phyloP scores from a whole-genome alignment of 768 basidiomycete species.

The Pisolithus tinctorius region DNA sequence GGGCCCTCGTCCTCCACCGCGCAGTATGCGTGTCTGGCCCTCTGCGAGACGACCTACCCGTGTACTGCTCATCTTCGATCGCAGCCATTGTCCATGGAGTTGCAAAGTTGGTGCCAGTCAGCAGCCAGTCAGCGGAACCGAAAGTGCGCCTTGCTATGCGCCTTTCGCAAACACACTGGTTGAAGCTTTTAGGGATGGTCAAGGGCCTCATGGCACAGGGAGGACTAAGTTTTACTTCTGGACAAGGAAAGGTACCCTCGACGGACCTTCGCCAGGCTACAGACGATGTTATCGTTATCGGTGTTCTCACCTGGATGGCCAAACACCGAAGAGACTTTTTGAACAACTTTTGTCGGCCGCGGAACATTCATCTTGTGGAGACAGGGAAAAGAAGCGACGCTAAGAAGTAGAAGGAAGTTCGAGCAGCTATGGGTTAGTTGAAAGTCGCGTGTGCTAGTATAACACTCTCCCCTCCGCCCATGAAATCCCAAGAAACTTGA shows the following conservation, averaged over 20 bases:
- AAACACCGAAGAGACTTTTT: slow-evolving; percentile 2
- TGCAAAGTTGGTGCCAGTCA: not conserved
- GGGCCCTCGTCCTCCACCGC: not conserved
- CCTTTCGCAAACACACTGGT: not conserved
- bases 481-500: not conserved
- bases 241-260: not conserved
- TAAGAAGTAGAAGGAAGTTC: not conserved
- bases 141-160: not conserved
- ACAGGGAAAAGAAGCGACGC: not conserved
- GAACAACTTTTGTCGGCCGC: slow-evolving; percentile 1
- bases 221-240: not conserved
- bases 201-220: not conserved
- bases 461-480: not conserved
- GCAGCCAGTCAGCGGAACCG: not conserved
- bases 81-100: not conserved
- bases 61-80: slow-evolving; percentile 2
- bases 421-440: not conserved
- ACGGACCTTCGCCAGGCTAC: not conserved
- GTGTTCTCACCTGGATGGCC: slow-evolving; percentile 4
- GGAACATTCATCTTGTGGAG: not conserved
- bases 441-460: not conserved
- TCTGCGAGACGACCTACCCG: not conserved
- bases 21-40: not conserved
- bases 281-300: slow-evolving; percentile 2
- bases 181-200: not conserved